Percentiles rank a stretch among this genome's conserved stretches.
Evolutionary conservation across 2,329 filamentous ascomycete species (phyloP).

Genomic region (Trichothecium roseum): DNA sequence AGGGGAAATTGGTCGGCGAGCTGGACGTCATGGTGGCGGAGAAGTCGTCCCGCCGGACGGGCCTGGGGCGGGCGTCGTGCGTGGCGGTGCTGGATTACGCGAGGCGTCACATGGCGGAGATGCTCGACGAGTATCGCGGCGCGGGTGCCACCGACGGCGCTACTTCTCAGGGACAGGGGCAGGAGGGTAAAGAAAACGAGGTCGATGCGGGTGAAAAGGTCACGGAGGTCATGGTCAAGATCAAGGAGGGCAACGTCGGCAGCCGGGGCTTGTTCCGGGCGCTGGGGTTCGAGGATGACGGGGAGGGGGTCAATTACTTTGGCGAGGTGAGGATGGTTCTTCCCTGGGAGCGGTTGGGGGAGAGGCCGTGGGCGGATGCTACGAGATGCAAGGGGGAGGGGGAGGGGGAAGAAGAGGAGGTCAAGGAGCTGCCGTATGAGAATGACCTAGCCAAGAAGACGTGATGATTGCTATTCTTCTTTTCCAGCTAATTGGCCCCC

Average conservation of each 20-base stretch:
- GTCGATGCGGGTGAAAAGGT: slow-evolving; percentile 14
- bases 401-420: slow-evolving; percentile 1
- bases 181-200: no score
- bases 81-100: slow-evolving; percentile 63
- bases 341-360: slow-evolving; percentile 15
- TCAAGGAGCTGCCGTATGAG: no score
- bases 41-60: slow-evolving; percentile 43
- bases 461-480: no score
- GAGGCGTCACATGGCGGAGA: slow-evolving; percentile 32
- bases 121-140: slow-evolving; percentile 38
- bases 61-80: slow-evolving; percentile 56
- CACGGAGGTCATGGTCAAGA: slow-evolving; percentile 47
- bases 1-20: slow-evolving; percentile 48
- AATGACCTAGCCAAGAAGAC: no score
- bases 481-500: no score
- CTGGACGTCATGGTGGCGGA: slow-evolving; percentile 80
- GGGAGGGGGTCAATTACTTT: slow-evolving; percentile 44
- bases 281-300: slow-evolving; percentile 41
- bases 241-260: slow-evolving; percentile 41
- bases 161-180: slow-evolving; percentile 6
- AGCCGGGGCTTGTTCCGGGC: slow-evolving; percentile 41
- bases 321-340: slow-evolving; percentile 45
- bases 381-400: no score
- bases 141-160: not conserved
- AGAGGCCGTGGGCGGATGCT: slow-evolving; percentile 12